Evolutionary conservation across 257 asterid species (phyloP).

Genomic region (Penstemon barbatus): DNA sequence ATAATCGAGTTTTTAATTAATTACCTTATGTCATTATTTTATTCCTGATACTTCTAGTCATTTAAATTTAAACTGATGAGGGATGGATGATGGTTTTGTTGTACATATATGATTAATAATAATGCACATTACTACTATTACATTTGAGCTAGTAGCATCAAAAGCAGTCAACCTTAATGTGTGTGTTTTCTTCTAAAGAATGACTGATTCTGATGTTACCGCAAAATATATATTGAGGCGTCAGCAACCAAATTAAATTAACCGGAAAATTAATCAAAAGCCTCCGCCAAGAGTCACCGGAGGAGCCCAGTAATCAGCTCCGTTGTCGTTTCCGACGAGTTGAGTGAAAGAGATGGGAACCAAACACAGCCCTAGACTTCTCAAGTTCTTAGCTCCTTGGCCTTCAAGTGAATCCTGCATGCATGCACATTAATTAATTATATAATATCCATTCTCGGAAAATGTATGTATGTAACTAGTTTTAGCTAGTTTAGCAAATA

Average conservation of each 20-base stretch:
- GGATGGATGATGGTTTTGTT: too few species aligned
- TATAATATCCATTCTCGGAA: not conserved
- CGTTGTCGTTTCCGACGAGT: slow-evolving; percentile 59
- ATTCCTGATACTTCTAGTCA: too few species aligned
- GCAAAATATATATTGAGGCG: too few species aligned
- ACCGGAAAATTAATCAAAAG: slow-evolving; percentile 24
- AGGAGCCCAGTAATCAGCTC: slow-evolving; percentile 61
- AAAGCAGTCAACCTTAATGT: slow-evolving; percentile 37
- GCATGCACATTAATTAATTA: not conserved
- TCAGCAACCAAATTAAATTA: not conserved
- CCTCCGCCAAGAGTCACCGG: slow-evolving; percentile 45
- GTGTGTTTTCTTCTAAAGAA: slow-evolving; percentile 16
- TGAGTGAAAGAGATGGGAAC: slow-evolving; percentile 82
- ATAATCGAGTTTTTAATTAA: too few species aligned
- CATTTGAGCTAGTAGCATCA: slow-evolving; percentile 38
- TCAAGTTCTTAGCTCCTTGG: slow-evolving; percentile 49
- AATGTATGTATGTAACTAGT: not conserved
- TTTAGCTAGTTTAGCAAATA: not conserved
- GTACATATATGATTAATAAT: too few species aligned
- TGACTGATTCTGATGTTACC: slow-evolving; percentile 51
- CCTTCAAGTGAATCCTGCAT: slow-evolving; percentile 44
- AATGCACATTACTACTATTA: too few species aligned
- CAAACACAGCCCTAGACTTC: slow-evolving; percentile 81
- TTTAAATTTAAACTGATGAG: too few species aligned
- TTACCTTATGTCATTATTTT: too few species aligned